These are phyloP conservation scores for Nosema granulosis DNA, from an alignment of 371 early-diverging fungal species.

Conservation along the genomic window DNA sequence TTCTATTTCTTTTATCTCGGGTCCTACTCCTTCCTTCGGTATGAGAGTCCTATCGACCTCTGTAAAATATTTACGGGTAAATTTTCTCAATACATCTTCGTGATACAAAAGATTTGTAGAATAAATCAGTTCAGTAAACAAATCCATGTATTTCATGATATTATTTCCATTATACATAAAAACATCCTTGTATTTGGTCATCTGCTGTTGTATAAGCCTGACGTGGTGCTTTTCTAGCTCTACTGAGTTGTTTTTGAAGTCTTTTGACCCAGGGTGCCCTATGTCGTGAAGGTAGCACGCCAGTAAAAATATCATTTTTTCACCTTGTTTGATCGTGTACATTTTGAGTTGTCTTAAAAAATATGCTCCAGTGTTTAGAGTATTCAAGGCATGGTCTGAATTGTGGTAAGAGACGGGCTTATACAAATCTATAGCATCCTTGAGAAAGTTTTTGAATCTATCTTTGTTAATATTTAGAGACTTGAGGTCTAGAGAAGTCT, in stretches of 20 bases:
- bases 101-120: constrained; percentile 20
- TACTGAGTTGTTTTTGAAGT: background rate
- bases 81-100: constrained; percentile 8
- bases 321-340: background rate
- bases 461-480: background rate
- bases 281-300: constrained; percentile 21
- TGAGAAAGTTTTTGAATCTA: background rate
- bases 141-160: background rate
- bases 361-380: constrained; percentile 18
- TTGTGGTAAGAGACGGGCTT: constrained; percentile 23
- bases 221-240: constrained; percentile 16
- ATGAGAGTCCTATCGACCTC: background rate
- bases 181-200: background rate
- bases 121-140: constrained; percentile 15
- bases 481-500: too few species aligned
- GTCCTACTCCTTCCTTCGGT: background rate
- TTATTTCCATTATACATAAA: background rate
- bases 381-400: constrained; percentile 16
- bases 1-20: constrained; percentile 22
- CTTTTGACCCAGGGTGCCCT: constrained; percentile 30
- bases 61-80: constrained; percentile 18
- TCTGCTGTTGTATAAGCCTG: background rate
- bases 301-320: constrained; percentile 18
- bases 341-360: background rate
- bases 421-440: background rate